phyloP scores from a whole-genome alignment of 1,284 basidiomycete species.

The Cryptococcus amylolentus region DNA sequence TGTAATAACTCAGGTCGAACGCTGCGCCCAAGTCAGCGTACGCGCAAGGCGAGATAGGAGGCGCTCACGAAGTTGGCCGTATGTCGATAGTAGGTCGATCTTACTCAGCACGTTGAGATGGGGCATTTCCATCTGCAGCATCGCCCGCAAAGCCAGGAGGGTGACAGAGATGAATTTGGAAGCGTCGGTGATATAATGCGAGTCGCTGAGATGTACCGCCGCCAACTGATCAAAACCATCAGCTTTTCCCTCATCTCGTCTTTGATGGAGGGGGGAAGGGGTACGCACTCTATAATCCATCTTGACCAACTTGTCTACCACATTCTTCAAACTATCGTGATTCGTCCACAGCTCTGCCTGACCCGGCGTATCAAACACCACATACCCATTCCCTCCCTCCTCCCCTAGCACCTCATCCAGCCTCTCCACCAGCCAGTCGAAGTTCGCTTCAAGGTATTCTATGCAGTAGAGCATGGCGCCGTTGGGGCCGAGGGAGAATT shows the following conservation, averaged over 20 bases:
- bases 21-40: constrained; percentile 55
- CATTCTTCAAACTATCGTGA: constrained; percentile 79
- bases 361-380: constrained; percentile 94
- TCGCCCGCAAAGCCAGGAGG: constrained; percentile 85
- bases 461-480: constrained; percentile 96
- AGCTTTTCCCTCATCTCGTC: not conserved
- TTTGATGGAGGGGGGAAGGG: not conserved
- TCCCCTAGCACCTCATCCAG: constrained; percentile 58
- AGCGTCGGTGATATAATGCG: constrained; percentile 94
- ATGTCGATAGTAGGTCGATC: constrained; percentile 80
- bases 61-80: constrained; percentile 76
- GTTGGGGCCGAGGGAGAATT: constrained; percentile 86
- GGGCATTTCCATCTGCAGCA: constrained; percentile 97
- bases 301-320: constrained; percentile 70
- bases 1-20: constrained; percentile 97
- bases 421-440: constrained; percentile 83
- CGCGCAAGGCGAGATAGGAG: constrained; percentile 3
- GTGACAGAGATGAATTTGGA: constrained; percentile 92
- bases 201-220: constrained; percentile 91
- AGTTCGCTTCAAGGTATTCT: constrained; percentile 93
- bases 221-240: constrained; percentile 63
- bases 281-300: constrained; percentile 75
- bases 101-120: constrained; percentile 98
- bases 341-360: constrained; percentile 98
- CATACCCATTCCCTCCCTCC: constrained; percentile 57